Conservation (phyloP, 2,329 filamentous ascomycete species). For the Nectriaceae sp. region DNA sequence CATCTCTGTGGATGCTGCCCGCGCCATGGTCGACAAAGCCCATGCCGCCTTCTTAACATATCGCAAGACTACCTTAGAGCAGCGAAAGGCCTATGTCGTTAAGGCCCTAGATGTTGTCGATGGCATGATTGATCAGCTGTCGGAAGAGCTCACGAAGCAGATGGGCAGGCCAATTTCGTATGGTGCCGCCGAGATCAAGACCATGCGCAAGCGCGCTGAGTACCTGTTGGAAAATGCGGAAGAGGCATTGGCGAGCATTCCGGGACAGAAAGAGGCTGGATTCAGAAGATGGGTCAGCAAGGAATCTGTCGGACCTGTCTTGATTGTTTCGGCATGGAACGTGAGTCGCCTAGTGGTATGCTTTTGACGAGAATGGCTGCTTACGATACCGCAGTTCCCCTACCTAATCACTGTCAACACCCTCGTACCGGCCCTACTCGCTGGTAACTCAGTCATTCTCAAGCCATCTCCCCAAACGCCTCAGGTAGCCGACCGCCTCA, state of each 20-base stretch:
- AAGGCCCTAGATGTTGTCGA: neutral
- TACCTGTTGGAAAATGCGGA: conserved; percentile 84
- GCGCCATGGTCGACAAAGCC: conserved; percentile 46
- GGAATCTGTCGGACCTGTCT: conserved; percentile 81
- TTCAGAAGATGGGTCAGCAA: conserved; percentile 92
- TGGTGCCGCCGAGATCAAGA: conserved; percentile 79
- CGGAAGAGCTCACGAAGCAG: conserved; percentile 80
- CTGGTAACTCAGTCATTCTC: conserved; percentile 87
- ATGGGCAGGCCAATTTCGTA: conserved; percentile 95
- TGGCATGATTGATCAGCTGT: neutral
- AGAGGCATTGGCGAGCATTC: conserved; percentile 76
- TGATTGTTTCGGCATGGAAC: conserved; percentile 96
- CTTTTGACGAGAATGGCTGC: neutral
- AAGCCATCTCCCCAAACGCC: conserved; percentile 96
- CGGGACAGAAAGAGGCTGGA: conserved; percentile 80
- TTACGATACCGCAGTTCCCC: conserved; percentile 69
- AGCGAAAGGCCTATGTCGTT: neutral
- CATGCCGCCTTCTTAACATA: neutral
- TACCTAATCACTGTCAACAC: conserved; percentile 94
- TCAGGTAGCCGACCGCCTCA: conserved; percentile 83
- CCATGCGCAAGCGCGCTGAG: conserved; percentile 81
- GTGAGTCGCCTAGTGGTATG: conserved; percentile 56
- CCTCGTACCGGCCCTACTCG: conserved; percentile 84
- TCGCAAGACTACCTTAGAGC: neutral
- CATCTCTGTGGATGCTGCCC: conserved; percentile 58